Base-by-base conservation (phyloP, 257 asterid genomes). In the Petrea volubilis region DNA sequence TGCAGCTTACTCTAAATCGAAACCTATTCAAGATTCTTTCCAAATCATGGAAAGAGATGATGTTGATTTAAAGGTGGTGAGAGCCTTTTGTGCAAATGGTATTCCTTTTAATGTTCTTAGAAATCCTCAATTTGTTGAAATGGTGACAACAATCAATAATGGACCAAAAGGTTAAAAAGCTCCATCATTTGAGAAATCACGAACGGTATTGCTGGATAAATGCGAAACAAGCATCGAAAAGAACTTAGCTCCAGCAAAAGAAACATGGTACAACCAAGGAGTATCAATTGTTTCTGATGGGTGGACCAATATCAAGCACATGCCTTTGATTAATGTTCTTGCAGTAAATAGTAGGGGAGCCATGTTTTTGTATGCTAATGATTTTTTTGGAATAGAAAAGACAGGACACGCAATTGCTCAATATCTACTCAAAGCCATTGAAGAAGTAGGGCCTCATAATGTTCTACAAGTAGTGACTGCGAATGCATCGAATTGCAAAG, bases 201-300 rank as follows among this genome's bases (percentile, higher is more conserved):
- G 61, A 50, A 61, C 64, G 0, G 24, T 29, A 7, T 38, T 70
- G 21, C 15, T 57, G 7, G 67, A 55, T 56, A 34, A 57, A 23
- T 57, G 67, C 20, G 62, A 63, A 51, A 34, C 33, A 25, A 64
- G 7, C 9, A 27, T 64, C 5, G 70, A 64, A 25, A 25, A 64
- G 33, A 44, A 47, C 1, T 15, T 61, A 13, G 20, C 60, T 7
- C 41, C 43, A 24, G 27, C 62, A 1, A 34, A 72, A 10, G 64
- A 72, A 5, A 47, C 64, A 0, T 72, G 77, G 71, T 29, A 44
- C 15, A 64, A 41, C 6, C 64, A 72, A 31, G 77, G 71, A 6
- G 70, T 72, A 12, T 61, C 71, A 0, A 34, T 62, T 47, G 71
- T 61, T 14, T 21, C 77, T 2, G 71, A 72, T 34, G 71, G 77